Conservation (phyloP, 176 grass and related monocot species). For the Tuctoria greenei region DNA sequence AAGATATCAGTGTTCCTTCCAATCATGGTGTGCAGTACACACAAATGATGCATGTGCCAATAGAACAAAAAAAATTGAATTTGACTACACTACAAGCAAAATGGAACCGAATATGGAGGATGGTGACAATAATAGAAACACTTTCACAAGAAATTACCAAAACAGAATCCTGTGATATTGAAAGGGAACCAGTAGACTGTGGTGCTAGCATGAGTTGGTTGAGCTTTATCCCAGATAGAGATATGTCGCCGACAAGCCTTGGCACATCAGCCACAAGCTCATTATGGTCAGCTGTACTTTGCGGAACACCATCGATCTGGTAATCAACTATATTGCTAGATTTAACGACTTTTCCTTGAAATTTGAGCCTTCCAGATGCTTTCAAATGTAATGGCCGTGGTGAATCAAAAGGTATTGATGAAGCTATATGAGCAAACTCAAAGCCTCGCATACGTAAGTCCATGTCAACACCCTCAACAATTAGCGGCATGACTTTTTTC, state of each 20-base stretch:
- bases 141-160: constrained; percentile 61
- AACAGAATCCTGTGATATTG: constrained; percentile 66
- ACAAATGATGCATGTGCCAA: constrained; percentile 21
- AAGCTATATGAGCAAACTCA: constrained; percentile 90
- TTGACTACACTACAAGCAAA: constrained; percentile 22
- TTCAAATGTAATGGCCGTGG: constrained; percentile 88
- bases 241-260: constrained; percentile 79
- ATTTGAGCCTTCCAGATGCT: constrained; percentile 92
- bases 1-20: constrained; percentile 4
- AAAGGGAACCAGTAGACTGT: constrained; percentile 83
- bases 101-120: constrained; percentile 11
- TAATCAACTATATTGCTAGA: constrained; percentile 47
- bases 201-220: constrained; percentile 98
- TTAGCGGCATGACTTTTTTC: constrained; percentile 64
- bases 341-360: constrained; percentile 91
- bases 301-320: constrained; percentile 37
- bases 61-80: constrained; percentile 9
- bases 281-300: constrained; percentile 43
- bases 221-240: constrained; percentile 84
- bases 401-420: constrained; percentile 83
- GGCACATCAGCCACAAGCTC: constrained; percentile 40
- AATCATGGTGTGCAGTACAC: neutral
- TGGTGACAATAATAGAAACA: constrained; percentile 4
- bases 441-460: constrained; percentile 93
- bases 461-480: constrained; percentile 86